A percentile compares a stretch with the other conserved stretches of the same genome.
These are phyloP conservation scores for Scheffersomyces parashehatae DNA, from an alignment of 1,139 yeast genomes.

Conservation along the genomic window DNA sequence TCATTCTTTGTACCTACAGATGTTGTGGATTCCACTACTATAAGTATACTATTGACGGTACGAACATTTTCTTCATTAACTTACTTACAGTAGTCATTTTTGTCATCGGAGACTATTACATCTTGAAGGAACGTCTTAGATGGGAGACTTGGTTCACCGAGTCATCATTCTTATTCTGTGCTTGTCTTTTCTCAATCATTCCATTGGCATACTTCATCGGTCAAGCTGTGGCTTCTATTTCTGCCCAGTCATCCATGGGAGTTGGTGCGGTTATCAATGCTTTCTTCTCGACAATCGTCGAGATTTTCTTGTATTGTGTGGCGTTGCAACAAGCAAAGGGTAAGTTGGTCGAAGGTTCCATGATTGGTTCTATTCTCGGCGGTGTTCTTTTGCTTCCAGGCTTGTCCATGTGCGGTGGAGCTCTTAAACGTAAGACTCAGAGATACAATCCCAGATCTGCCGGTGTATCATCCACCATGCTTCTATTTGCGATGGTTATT, in stretches of 20 bases:
- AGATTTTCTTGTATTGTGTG: conserved; percentile 87
- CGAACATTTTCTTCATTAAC: conserved; percentile 89
- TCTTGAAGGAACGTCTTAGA: conserved; percentile 54
- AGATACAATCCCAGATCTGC: conserved; percentile 95
- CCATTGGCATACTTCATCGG: conserved; percentile 98
- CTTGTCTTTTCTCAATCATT: conserved; percentile 80
- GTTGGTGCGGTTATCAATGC: conserved; percentile 98
- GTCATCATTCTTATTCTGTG: conserved; percentile 62
- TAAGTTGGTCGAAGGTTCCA: conserved; percentile 92
- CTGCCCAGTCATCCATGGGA: conserved; percentile 99
- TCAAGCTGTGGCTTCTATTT: conserved; percentile 97
- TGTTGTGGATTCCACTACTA: conserved; percentile 91
- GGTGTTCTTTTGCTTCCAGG: conserved; percentile 93
- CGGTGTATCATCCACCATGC: conserved; percentile 95
- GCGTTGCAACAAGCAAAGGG: conserved; percentile 88
- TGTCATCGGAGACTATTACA: conserved; percentile 76
- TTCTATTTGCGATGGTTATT: conserved; percentile 84
- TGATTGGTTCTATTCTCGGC: conserved; percentile 91
- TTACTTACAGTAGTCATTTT: conserved; percentile 76
- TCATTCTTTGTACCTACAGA: conserved; percentile 80
- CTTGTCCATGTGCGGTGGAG: conserved; percentile 96
- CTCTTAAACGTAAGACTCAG: conserved; percentile 86
- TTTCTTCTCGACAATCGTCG: conserved; percentile 93
- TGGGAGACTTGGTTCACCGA: conserved; percentile 56
- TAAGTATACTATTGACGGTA: conserved; percentile 94